These are phyloP conservation scores for Lolium rigidum DNA, from an alignment of 176 grass and related monocot genomes.

Conservation along the genomic window DNA sequence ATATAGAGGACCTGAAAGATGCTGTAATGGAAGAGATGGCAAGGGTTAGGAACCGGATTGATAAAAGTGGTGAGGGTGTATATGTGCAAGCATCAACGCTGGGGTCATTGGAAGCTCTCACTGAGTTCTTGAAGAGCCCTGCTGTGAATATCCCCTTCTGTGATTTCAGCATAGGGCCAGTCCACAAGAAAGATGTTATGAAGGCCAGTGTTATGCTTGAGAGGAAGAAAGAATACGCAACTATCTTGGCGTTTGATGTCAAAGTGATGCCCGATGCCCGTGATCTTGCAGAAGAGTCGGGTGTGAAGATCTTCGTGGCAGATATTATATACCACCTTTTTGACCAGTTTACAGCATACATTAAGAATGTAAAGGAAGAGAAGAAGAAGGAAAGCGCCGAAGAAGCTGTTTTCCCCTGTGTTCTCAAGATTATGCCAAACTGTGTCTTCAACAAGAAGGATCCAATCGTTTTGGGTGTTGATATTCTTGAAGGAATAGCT, in stretches of 20 bases:
- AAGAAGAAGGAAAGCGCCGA: slow-evolving; percentile 91
- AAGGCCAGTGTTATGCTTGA: slow-evolving; percentile 98
- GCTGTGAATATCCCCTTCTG: slow-evolving; percentile 87
- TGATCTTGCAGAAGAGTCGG: slow-evolving; percentile 83
- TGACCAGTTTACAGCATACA: slow-evolving; percentile 93
- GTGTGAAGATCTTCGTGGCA: slow-evolving; percentile 87
- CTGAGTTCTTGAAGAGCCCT: slow-evolving; percentile 83
- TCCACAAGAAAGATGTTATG: slow-evolving; percentile 98
- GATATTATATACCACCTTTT: slow-evolving; percentile 97
- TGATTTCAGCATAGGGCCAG: slow-evolving; percentile 94
- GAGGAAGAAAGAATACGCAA: slow-evolving; percentile 94
- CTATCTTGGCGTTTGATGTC: slow-evolving; percentile 98
- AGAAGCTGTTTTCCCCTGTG: slow-evolving; percentile 88
- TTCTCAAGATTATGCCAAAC: slow-evolving; percentile 89
- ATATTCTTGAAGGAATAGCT: slow-evolving; percentile 85
- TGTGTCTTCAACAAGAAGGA: slow-evolving; percentile 96
- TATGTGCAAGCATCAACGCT: slow-evolving; percentile 95
- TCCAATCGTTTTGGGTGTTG: slow-evolving; percentile 90
- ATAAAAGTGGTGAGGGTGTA: slow-evolving; percentile 87
- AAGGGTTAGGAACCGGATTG: slow-evolving; percentile 76
- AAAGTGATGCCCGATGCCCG: slow-evolving; percentile 95
- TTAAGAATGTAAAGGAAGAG: slow-evolving; percentile 79
- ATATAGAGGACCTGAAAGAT: slow-evolving; percentile 74
- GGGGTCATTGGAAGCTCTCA: slow-evolving; percentile 89
- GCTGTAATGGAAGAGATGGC: slow-evolving; percentile 90